Percentiles rank a stretch among this genome's conserved stretches.
Evolutionary conservation across 139 green algal genomes (phyloP).

Genomic region (Parachlorella kessleri): DNA sequence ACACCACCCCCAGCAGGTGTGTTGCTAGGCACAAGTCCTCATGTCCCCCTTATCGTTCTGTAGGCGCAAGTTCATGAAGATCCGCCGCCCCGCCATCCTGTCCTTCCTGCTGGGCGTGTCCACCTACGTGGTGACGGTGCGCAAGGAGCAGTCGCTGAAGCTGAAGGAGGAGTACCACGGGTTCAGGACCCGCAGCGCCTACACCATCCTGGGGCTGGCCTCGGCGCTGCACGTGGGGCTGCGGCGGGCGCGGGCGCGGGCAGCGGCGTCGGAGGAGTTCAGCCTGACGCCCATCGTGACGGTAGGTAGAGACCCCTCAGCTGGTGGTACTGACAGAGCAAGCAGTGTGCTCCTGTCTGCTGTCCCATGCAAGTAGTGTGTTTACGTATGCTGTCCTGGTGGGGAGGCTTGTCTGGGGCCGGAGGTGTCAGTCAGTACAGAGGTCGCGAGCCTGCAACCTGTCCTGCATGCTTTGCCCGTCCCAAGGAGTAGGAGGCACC

Average conservation of each 20-base stretch:
- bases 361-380: not conserved
- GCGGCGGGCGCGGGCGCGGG: slow-evolving; percentile 40
- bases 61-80: slow-evolving; percentile 61
- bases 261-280: slow-evolving; percentile 28
- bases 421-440: no score
- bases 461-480: not conserved
- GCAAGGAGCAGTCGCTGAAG: slow-evolving; percentile 35
- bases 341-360: not conserved
- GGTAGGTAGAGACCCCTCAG: no score
- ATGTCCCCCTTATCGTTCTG: not conserved
- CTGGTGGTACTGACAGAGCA: not conserved
- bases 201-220: slow-evolving; percentile 47
- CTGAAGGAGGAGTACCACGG: slow-evolving; percentile 94
- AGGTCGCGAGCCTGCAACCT: not conserved
- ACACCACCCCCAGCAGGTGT: no score
- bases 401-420: not conserved
- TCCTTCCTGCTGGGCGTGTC: slow-evolving; percentile 60
- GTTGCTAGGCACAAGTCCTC: no score
- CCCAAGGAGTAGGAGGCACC: no score
- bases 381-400: not conserved
- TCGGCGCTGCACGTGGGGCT: slow-evolving; percentile 50
- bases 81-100: slow-evolving; percentile 60
- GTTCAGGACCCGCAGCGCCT: slow-evolving; percentile 74
- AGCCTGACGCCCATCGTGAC: slow-evolving; percentile 75
- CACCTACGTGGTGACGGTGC: slow-evolving; percentile 58